Evolutionary conservation across 2,329 filamentous ascomycete genomes (phyloP).

Genomic region (Neonectria coccinea): DNA sequence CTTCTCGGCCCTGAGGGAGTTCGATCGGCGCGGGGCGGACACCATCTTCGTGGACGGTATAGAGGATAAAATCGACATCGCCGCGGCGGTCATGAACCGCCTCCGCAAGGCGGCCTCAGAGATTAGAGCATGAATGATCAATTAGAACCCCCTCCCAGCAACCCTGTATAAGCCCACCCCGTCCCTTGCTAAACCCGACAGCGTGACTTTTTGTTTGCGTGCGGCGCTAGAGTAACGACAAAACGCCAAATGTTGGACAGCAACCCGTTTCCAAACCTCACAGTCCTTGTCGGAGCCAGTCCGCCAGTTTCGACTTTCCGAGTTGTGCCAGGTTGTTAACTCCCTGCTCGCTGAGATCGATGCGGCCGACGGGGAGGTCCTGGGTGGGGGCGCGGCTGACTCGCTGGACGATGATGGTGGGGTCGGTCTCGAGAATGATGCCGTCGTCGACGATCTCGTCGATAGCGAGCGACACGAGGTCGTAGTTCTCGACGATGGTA

Average conservation of each 20-base stretch:
- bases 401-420: slow-evolving; percentile 90
- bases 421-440: slow-evolving; percentile 97
- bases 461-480: slow-evolving; percentile 91
- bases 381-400: slow-evolving; percentile 93
- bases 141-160: slow-evolving; percentile 46
- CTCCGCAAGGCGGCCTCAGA: slow-evolving; percentile 80
- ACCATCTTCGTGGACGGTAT: slow-evolving; percentile 94
- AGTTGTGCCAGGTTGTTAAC: slow-evolving; percentile 94
- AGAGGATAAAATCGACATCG: slow-evolving; percentile 81
- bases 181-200: slow-evolving; percentile 39
- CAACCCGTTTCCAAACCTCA: slow-evolving; percentile 52
- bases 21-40: slow-evolving; percentile 83
- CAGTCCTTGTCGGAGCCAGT: slow-evolving; percentile 88
- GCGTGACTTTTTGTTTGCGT: slow-evolving; percentile 41
- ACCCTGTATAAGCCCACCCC: slow-evolving; percentile 40
- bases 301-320: slow-evolving; percentile 89
- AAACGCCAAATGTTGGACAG: slow-evolving; percentile 42
- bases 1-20: slow-evolving; percentile 86
- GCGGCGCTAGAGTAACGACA: slow-evolving; percentile 47
- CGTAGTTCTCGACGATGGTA: slow-evolving; percentile 98
- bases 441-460: slow-evolving; percentile 97
- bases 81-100: slow-evolving; percentile 88
- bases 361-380: slow-evolving; percentile 91
- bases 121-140: slow-evolving; percentile 61
- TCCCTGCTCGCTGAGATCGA: slow-evolving; percentile 95